A percentile compares a stretch with the other conserved stretches of the same genome.
phyloP scores from a whole-genome alignment of 2,329 filamentous ascomycete genomes.

The Aspergillus uvarum region DNA sequence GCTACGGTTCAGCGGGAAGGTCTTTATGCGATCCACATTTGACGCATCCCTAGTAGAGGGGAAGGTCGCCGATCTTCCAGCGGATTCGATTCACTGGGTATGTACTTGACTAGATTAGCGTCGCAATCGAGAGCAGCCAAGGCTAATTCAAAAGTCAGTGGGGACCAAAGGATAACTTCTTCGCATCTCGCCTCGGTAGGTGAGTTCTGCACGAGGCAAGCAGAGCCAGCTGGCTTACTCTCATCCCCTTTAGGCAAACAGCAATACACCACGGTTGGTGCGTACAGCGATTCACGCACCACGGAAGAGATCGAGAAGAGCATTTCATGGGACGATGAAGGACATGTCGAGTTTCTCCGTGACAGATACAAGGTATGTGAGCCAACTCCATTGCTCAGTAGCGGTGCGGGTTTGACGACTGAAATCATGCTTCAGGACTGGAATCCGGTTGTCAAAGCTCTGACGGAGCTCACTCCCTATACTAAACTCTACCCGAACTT shows the following conservation, averaged over 20 bases:
- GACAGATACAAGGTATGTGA: slow-evolving; percentile 31
- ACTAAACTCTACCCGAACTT: slow-evolving; percentile 47
- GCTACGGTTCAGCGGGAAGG: slow-evolving; percentile 47
- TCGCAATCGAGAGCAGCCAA: not conserved
- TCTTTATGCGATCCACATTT: slow-evolving; percentile 49
- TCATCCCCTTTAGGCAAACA: slow-evolving; percentile 23
- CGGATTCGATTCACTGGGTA: slow-evolving; percentile 47
- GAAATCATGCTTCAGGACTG: slow-evolving; percentile 32
- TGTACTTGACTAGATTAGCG: not conserved
- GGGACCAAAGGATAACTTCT: slow-evolving; percentile 46
- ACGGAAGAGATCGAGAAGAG: slow-evolving; percentile 36
- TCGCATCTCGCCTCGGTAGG: slow-evolving; percentile 45
- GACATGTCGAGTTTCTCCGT: slow-evolving; percentile 37
- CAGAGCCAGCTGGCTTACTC: not conserved
- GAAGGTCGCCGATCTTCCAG: slow-evolving; percentile 37
- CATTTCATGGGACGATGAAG: slow-evolving; percentile 42
- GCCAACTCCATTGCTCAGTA: slow-evolving; percentile 5
- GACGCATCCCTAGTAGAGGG: slow-evolving; percentile 39
- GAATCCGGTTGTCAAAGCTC: slow-evolving; percentile 43
- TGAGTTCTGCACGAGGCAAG: not conserved
- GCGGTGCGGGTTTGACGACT: too few species aligned
- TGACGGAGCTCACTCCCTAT: slow-evolving; percentile 45
- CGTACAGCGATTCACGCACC: slow-evolving; percentile 39
- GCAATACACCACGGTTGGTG: slow-evolving; percentile 46
- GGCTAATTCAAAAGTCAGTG: slow-evolving; percentile 27